Evolutionary conservation across 2,329 filamentous ascomycete species (phyloP).

Genomic region (Penicillium sp.): DNA sequence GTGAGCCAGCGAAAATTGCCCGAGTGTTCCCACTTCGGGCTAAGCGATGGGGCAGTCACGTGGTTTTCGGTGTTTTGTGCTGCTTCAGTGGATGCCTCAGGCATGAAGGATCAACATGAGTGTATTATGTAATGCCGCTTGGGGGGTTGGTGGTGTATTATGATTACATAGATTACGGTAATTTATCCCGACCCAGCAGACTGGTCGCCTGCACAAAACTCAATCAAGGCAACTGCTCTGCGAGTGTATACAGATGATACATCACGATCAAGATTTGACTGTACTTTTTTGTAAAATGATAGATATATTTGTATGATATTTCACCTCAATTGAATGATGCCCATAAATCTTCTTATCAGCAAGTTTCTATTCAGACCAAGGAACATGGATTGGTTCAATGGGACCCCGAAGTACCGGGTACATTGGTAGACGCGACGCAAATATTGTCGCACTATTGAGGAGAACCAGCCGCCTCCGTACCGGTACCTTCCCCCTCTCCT

Average conservation of each 20-base stretch:
- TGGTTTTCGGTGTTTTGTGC: constrained; percentile 18
- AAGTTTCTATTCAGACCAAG: too few relatives aligned
- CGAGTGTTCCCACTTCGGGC: constrained; percentile 37
- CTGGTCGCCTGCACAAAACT: neutral
- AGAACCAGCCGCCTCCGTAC: neutral
- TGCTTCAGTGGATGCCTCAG: neutral
- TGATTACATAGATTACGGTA: neutral
- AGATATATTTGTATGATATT: too few relatives aligned
- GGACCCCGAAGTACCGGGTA: constrained; percentile 8
- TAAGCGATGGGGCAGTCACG: constrained; percentile 41
- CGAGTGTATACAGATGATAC: too few relatives aligned
- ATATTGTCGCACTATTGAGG: constrained; percentile 12
- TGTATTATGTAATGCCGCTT: neutral
- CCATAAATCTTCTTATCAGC: too few relatives aligned
- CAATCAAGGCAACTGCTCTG: neutral
- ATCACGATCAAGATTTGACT: too few relatives aligned
- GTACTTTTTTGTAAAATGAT: too few relatives aligned
- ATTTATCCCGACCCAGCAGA: neutral
- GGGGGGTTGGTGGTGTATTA: too few relatives aligned
- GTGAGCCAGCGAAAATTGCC: constrained; percentile 40
- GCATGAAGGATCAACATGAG: neutral
- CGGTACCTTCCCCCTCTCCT: neutral
- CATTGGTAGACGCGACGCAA: neutral
- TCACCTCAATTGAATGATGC: too few relatives aligned
- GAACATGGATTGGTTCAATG: too few relatives aligned